Conservation (phyloP, 768 basidiomycete genomes). For the Lactifluus echinatus region DNA sequence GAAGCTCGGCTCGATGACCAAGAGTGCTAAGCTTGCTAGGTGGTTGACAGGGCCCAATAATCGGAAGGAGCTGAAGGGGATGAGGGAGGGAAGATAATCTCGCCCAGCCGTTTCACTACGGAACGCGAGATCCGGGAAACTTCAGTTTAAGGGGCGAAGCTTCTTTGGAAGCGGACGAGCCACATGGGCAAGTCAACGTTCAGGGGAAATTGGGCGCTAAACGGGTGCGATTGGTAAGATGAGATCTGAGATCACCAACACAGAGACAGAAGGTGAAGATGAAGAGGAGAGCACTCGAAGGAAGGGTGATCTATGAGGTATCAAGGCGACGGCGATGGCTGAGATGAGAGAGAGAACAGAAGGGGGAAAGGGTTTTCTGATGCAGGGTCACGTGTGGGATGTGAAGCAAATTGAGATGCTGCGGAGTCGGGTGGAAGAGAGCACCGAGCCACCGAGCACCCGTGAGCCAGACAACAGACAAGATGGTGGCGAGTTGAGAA, state of each 20-base stretch:
- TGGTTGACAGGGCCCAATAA: too few species aligned
- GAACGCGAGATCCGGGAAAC: constrained; percentile 5
- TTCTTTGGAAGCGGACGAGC: neutral
- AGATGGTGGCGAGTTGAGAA: too few species aligned
- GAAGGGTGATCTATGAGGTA: too few species aligned
- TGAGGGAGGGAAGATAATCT: neutral
- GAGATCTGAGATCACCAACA: neutral
- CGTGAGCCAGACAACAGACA: neutral
- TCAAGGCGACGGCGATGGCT: neutral
- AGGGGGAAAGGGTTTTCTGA: neutral
- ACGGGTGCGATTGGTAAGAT: neutral
- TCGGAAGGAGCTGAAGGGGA: neutral
- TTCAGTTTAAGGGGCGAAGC: neutral
- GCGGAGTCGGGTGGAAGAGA: neutral
- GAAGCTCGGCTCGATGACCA: neutral
- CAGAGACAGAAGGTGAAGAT: neutral
- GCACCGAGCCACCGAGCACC: neutral
- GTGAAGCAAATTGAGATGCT: neutral
- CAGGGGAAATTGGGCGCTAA: neutral
- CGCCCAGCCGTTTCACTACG: neutral
- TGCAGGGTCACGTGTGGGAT: neutral
- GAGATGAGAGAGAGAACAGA: neutral
- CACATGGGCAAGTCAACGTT: neutral
- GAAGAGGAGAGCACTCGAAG: too few species aligned
- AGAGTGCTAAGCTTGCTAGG: too few species aligned